Conservation (phyloP, 176 grass and related monocot species). For the Luzula sylvatica region DNA sequence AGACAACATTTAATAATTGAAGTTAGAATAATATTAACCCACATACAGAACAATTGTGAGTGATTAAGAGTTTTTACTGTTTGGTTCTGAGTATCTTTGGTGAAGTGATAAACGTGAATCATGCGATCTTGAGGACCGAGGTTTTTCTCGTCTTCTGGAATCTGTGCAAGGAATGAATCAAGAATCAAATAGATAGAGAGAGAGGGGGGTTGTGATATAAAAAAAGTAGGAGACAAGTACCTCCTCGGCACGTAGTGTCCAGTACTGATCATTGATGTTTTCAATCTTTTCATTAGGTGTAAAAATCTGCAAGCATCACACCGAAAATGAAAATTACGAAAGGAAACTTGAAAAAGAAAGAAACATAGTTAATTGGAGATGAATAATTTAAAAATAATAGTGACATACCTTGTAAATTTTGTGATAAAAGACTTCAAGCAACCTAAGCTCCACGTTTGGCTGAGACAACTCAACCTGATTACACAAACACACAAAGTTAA, state of each 20-base stretch:
- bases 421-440: slow-evolving; percentile 98
- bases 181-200: not conserved
- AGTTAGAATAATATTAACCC: slow-evolving; percentile 3
- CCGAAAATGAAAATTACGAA: slow-evolving; percentile 4
- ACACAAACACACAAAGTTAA: slow-evolving; percentile 10
- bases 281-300: slow-evolving; percentile 83
- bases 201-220: not conserved
- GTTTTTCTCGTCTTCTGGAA: slow-evolving; percentile 95
- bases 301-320: slow-evolving; percentile 62
- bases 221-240: slow-evolving; percentile 23
- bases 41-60: not conserved
- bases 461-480: slow-evolving; percentile 74
- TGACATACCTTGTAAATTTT: slow-evolving; percentile 94
- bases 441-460: slow-evolving; percentile 71
- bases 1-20: slow-evolving; percentile 9
- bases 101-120: slow-evolving; percentile 97
- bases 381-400: slow-evolving; percentile 12
- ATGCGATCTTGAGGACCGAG: slow-evolving; percentile 78
- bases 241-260: slow-evolving; percentile 97
- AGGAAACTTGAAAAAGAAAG: not conserved
- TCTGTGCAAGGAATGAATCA: slow-evolving; percentile 35
- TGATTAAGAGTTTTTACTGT: slow-evolving; percentile 49
- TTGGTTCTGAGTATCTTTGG: slow-evolving; percentile 88
- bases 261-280: slow-evolving; percentile 98
- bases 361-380: not conserved